Base-by-base conservation (phyloP, 768 basidiomycete species). In the Mycena polygramma region DNA sequence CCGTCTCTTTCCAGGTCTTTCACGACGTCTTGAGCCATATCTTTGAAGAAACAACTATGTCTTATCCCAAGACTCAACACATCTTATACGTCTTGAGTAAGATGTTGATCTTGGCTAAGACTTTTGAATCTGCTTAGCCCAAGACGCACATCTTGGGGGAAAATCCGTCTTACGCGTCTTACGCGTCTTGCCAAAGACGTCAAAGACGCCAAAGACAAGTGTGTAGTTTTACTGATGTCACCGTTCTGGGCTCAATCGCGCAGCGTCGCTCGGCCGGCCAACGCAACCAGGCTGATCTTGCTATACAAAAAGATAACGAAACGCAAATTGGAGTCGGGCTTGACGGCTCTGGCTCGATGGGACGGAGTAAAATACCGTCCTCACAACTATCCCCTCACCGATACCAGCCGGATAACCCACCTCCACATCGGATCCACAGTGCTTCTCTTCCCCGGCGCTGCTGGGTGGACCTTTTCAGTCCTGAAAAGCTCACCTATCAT, bases 381-480 rank as follows among this genome's bases (percentile, higher is more conserved):
- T 15, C 46, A 30, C 19, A 57, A 39, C 7, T 3, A 15, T 20
- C 39, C 57, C 10, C 30, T 7, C 5, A 11, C 48, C 26, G 19
- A 30, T 24, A 6, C 26, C 22, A 19, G 30, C n/a, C n/a, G 8
- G 24, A 1, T 57, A 48, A 43, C 37, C 8, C 49, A 41, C 15
- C 59, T 66, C 41, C 19, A 17, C 51, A 37, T 66, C 24, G 19
- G 41, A 35, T 35, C 57, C 24, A 58, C 57, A 48, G 8, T 66
- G 6, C 65, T 66, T 52, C 39, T 66, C 11, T 66, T 66, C n/a
- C 65, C 65, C 8, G 26, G 36, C 2, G 37, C 17, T 4, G 64
- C 64, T 22, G 64, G 55, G 9, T 66, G 64, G 64, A 66, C 64
- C 15, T 43, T 66, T 58, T 66, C 57, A 5, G 15, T 41, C 19